Base-by-base conservation (phyloP, 2,329 filamentous ascomycete species). In the Aspergillus neoniger region DNA sequence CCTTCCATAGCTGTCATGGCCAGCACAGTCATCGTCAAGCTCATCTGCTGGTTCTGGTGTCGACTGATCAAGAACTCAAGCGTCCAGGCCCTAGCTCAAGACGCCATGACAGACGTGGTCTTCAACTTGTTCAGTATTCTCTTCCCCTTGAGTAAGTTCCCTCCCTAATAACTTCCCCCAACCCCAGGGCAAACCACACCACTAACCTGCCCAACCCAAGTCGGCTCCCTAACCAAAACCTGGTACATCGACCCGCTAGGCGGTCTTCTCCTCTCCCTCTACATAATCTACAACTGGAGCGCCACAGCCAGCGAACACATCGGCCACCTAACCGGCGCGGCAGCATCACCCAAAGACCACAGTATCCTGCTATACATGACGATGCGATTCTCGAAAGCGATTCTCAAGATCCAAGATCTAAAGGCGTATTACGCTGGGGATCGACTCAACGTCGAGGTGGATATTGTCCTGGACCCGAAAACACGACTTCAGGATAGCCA, bases 81-180 rank as follows among this genome's bases (percentile, higher is more conserved):
- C 63, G 92, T 96, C 4, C 91, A 93, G 72, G 91, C 92, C 1
- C 80, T 96, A 66, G 86, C 86, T 0, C 85, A 88, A 67, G 86
- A 88, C 64, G 86, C 86, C 12, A 81, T 86, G 76, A 89, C 91
- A 0, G 91, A 96, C 70, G 90, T 96, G 28, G 87, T 96, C 32
- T 96, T 96, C 84, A 96, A 96, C 77, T 86, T 86, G 1, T 94
- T 95, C 70, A 92, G 90, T 65, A 95, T 96, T 70, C 83, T 95
- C 23, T 96, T 96, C 72, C 92, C 92, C 1, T 85, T 96, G 8
- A 82, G 73, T 75, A 65, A 61, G 69, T 55, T 3, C 36, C 59
- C 25, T 8, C 15, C 28, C 14, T 21, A 15, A 25, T 8, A 32
- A 9, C 28, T 30, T 21, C 4, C 9, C 9, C 14, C 25, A 12